Base-by-base conservation (phyloP, 1,284 basidiomycete species). In the Naganishia cerealis region DNA sequence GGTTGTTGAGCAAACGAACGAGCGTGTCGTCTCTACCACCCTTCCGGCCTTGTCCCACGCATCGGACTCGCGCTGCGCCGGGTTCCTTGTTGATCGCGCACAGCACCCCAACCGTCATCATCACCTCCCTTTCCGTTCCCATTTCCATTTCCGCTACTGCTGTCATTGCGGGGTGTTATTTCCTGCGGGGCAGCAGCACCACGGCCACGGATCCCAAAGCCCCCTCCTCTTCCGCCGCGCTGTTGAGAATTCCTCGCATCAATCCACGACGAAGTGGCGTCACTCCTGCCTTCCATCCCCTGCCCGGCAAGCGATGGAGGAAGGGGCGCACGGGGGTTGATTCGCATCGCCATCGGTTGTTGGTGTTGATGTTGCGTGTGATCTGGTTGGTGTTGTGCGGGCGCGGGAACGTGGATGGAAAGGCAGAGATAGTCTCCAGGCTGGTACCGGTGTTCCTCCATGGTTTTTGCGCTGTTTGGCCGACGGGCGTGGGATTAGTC, bases 361-460 rank as follows among this genome's bases (percentile, higher is more conserved):
- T 26, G 21, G 9, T 9, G 57, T 18, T 29, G 57, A 46, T 46
- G 16, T n/a, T 46, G 43, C 10, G 46, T 9, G 46, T 21, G n/a
- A 24, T 50, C 8, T 21, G 9, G 46, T 24, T 46, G 39, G 16
- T 46, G 57, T 42, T 46, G 40, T 16, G 29, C n/a, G 8, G 59
- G 12, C 13, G 26, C 10, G 21, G 61, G 61, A 10, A 39, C 38
- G 50, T 39, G 50, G 50, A 54, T 40, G 50, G 61, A 63, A 16
- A 63, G 38, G 50, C 61, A 63, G 21, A 63, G 61, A 50, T 63
- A 63, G 38, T 53, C 52, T 50, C 61, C 61, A 42, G 61, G 36
- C 13, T 24, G 36, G 50, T 40, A 63, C 6, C 50, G 50, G 24
- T 40, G 38, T 38, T 63, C 61, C 42, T 63, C 61, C 3, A 63